Base-by-base conservation (phyloP, 2,329 filamentous ascomycete genomes). In the Aspergillus neoniger region DNA sequence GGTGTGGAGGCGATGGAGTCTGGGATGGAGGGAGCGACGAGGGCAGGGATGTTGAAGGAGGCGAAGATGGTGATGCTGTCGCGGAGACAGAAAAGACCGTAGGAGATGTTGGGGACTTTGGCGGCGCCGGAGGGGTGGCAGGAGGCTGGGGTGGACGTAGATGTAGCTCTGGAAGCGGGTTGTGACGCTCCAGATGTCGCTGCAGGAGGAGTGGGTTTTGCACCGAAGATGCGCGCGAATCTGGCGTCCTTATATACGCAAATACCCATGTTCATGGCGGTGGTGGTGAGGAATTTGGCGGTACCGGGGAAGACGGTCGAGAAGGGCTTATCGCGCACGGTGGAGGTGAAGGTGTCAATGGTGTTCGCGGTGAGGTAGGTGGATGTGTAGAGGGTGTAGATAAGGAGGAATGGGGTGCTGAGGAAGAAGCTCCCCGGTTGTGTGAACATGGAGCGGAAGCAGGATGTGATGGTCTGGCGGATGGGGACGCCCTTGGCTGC, bases 1-100 rank as follows among this genome's bases (percentile, higher is more conserved):
- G 76, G 53, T 73, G 78, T 76, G 12, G 74, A 66, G 5, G 76
- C 77, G 63, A 89, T 71, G 28, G 81, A 80, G 17, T 83, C 77
- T 14, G 83, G 85, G 19, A 96, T 79, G 5, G 80, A 76, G 0
- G 92, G 91, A 0, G 91, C 91, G 9, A 97, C 81, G 2, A 95
- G 72, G 0, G 91, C 86, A 0, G 94, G 94, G 2, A 96, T 80
- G 73, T 97, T 97, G 83, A 97, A 98, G 12, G 87, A 91, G 4
- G 92, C 92, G 75, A 96, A 96, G 69, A 96, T 92, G 55, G 93
- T 96, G 63, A 96, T 79, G 77, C 89, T 91, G 79, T 97, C 93
- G 68, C 93, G 87, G 58, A 89, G 72, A 3, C 91, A 88, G 81
- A 96, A 97, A 59, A 96, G 85, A 0, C 83, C 80, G 77, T 92